phyloP scores from a whole-genome alignment of 2,329 filamentous ascomycete genomes.

The Phaeosphaeria sp. region DNA sequence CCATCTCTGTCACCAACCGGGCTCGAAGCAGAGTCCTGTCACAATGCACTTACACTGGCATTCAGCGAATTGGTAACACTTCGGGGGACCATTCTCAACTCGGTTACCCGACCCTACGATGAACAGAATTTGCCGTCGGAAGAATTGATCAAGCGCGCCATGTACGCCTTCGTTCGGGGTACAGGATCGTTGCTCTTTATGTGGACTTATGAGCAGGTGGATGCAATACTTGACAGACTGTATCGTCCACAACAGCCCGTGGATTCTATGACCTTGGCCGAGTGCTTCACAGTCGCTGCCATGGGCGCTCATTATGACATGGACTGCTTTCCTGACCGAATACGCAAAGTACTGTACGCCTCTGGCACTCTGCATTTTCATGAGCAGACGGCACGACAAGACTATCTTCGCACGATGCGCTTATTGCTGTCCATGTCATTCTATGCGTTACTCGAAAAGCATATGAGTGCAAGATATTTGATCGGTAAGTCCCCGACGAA shows the following conservation, averaged over 20 bases:
- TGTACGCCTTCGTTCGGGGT: conserved; percentile 43
- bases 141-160: conserved; percentile 34
- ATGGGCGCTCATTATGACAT: conserved; percentile 48
- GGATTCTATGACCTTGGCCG: conserved; percentile 42
- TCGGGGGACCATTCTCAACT: conserved; percentile 37
- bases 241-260: conserved; percentile 35
- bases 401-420: conserved; percentile 45
- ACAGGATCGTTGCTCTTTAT: conserved; percentile 47
- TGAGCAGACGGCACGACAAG: conserved; percentile 34
- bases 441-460: conserved; percentile 47
- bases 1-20: conserved; percentile 24
- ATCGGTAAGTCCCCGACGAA: conserved; percentile 34
- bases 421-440: conserved; percentile 44
- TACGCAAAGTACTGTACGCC: conserved; percentile 39
- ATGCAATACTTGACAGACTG: conserved; percentile 44
- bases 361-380: conserved; percentile 44
- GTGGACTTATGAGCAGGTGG: conserved; percentile 39
- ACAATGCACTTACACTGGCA: conserved; percentile 44
- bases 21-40: conserved; percentile 38
- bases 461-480: conserved; percentile 47
- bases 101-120: conserved; percentile 33
- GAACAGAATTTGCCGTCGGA: conserved; percentile 37
- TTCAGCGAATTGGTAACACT: conserved; percentile 44
- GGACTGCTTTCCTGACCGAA: conserved; percentile 41
- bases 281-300: conserved; percentile 45